Percentiles rank a stretch among this genome's conserved stretches.
Conservation (phyloP, 2,329 filamentous ascomycete genomes). For the Biscogniauxia mediterranea region DNA sequence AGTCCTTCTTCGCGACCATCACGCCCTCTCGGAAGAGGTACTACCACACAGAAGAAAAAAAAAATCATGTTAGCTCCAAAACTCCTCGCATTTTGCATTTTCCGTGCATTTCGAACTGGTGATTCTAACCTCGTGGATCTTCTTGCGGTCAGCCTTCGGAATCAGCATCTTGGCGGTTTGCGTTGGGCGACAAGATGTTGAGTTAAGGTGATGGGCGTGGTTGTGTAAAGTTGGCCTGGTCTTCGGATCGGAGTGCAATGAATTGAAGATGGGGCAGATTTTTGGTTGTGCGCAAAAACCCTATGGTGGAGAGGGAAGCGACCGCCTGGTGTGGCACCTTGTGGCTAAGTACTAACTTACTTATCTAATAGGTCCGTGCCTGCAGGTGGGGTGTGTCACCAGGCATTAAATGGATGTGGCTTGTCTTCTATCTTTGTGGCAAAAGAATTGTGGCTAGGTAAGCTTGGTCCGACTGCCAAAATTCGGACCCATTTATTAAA, state of each 20-base stretch:
- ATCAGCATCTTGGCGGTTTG: slow-evolving; percentile 81
- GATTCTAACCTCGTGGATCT: slow-evolving; percentile 79
- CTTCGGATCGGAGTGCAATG: slow-evolving; percentile 26
- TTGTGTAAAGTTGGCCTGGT: slow-evolving; percentile 21
- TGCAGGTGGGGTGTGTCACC: no score
- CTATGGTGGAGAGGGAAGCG: slow-evolving; percentile 28
- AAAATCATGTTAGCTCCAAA: slow-evolving; percentile 28
- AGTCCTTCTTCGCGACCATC: slow-evolving; percentile 99
- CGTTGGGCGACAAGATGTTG: slow-evolving; percentile 48
- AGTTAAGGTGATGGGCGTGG: slow-evolving; percentile 38
- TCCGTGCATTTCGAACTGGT: slow-evolving; percentile 1
- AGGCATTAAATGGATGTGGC: no score
- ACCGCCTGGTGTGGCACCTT: slow-evolving; percentile 12
- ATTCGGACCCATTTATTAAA: no score
- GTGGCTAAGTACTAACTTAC: slow-evolving; percentile 25
- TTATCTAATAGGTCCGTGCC: no score
- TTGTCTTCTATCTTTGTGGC: no score
- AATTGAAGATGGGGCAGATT: slow-evolving; percentile 30
- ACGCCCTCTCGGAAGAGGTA: slow-evolving; percentile 95
- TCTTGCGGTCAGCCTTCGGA: slow-evolving; percentile 99
- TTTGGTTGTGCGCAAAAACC: slow-evolving; percentile 35
- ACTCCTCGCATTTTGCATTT: slow-evolving; percentile 1
- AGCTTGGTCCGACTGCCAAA: no score
- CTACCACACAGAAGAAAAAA: slow-evolving; percentile 44
- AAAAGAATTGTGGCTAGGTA: no score